Conservation (phyloP, 2,329 filamentous ascomycete genomes). For the Fusarium austroafricanum region DNA sequence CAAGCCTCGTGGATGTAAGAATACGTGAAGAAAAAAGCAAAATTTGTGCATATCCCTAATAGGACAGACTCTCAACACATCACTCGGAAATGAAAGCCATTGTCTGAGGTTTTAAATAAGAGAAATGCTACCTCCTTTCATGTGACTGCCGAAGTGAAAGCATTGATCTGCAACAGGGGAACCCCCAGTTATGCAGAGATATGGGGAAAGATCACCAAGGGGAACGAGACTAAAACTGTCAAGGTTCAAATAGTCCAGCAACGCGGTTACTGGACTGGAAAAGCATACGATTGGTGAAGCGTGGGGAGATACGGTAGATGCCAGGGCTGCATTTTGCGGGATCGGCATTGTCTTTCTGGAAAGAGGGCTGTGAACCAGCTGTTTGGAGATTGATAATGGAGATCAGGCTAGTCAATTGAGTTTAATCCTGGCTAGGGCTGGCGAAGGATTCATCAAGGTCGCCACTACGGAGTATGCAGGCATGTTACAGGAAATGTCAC, state of each 20-base stretch:
- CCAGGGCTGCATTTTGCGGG: background rate
- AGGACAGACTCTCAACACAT: background rate
- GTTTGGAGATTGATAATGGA: background rate
- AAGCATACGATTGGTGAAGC: background rate
- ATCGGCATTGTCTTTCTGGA: background rate
- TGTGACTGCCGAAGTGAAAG: background rate
- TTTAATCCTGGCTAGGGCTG: background rate
- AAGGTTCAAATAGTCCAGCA: background rate
- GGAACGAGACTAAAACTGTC: background rate
- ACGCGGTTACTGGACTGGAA: background rate
- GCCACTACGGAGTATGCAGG: no score
- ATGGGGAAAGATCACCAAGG: background rate
- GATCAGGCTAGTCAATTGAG: background rate
- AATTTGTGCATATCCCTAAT: background rate
- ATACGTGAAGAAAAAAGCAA: background rate
- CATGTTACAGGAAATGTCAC: no score
- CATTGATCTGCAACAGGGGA: conserved; percentile 5
- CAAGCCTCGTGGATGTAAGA: background rate
- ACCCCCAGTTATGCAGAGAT: background rate
- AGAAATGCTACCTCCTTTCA: background rate
- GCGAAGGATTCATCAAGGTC: background rate
- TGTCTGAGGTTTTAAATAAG: background rate
- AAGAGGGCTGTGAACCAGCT: no score
- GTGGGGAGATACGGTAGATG: background rate
- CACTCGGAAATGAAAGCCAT: fast-evolving